Percentiles rank a stretch among this genome's conserved stretches.
Evolutionary conservation across 768 basidiomycete species (phyloP).

Genomic region (Auriculariales sp.): DNA sequence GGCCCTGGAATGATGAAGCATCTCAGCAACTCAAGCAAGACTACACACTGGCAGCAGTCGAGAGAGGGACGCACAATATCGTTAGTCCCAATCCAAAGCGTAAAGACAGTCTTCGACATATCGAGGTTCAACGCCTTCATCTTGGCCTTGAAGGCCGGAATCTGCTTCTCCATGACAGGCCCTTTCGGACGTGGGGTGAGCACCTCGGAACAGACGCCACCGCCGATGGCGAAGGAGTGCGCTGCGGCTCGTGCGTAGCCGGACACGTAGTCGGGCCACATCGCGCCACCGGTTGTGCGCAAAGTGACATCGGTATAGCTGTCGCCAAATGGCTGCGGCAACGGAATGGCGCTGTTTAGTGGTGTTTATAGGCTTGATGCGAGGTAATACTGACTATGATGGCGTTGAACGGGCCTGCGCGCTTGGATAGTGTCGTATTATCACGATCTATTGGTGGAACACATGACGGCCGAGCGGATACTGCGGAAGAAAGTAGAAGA

Average conservation of each 20-base stretch:
- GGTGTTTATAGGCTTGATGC: too few relatives aligned
- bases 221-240: neutral
- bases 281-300: conserved; percentile 20
- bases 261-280: conserved; percentile 2
- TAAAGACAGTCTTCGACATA: neutral
- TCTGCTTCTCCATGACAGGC: conserved; percentile 1
- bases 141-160: neutral
- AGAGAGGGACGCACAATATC: too few relatives aligned
- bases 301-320: conserved; percentile 38
- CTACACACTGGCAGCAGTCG: too few relatives aligned
- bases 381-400: too few relatives aligned
- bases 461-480: too few relatives aligned
- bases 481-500: too few relatives aligned
- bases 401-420: too few relatives aligned
- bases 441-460: too few relatives aligned
- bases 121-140: neutral
- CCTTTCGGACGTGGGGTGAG: neutral
- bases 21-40: too few relatives aligned
- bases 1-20: too few relatives aligned
- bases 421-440: too few relatives aligned
- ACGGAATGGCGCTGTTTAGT: too few relatives aligned
- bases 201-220: conserved; percentile 1
- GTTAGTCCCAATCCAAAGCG: conserved; percentile 5
- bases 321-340: conserved; percentile 45
- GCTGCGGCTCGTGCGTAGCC: neutral